phyloP scores from a whole-genome alignment of 2,329 filamentous ascomycete genomes.

The Alternaria triticina region DNA sequence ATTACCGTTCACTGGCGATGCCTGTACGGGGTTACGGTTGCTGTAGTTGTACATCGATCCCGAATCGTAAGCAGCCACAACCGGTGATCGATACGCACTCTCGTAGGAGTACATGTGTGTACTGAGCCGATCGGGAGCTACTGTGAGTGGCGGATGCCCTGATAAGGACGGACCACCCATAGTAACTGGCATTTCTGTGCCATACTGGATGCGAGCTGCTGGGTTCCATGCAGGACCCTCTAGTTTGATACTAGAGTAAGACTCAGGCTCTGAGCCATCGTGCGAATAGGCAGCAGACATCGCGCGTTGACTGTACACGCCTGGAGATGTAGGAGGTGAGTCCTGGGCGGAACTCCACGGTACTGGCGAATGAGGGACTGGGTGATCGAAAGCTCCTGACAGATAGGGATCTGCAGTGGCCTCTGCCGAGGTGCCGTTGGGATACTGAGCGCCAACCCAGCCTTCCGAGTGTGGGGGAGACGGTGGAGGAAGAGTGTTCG shows the following conservation, averaged over 20 bases:
- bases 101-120: conserved; percentile 32
- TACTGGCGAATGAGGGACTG: conserved; percentile 39
- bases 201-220: conserved; percentile 22
- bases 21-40: conserved; percentile 10
- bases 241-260: conserved; percentile 36
- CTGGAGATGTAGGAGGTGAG: conserved; percentile 45
- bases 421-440: conserved; percentile 35
- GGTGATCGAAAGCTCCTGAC: conserved; percentile 43
- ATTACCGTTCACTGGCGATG: conserved; percentile 17
- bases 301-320: conserved; percentile 33
- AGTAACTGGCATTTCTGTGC: conserved; percentile 18
- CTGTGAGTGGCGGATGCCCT: conserved; percentile 34
- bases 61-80: conserved; percentile 28
- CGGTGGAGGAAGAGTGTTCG: conserved; percentile 40
- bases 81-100: conserved; percentile 28
- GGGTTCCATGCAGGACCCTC: conserved; percentile 37
- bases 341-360: conserved; percentile 37
- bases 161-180: conserved; percentile 15
- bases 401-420: conserved; percentile 40
- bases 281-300: conserved; percentile 45
- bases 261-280: conserved; percentile 32
- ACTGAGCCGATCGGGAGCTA: conserved; percentile 41
- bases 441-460: conserved; percentile 36
- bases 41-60: conserved; percentile 19
- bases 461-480: conserved; percentile 45